A percentile compares a stretch with the other conserved stretches of the same genome.
Evolutionary conservation across 495 filamentous ascomycete genomes (phyloP).

Genomic region (Neurospora sp.): DNA sequence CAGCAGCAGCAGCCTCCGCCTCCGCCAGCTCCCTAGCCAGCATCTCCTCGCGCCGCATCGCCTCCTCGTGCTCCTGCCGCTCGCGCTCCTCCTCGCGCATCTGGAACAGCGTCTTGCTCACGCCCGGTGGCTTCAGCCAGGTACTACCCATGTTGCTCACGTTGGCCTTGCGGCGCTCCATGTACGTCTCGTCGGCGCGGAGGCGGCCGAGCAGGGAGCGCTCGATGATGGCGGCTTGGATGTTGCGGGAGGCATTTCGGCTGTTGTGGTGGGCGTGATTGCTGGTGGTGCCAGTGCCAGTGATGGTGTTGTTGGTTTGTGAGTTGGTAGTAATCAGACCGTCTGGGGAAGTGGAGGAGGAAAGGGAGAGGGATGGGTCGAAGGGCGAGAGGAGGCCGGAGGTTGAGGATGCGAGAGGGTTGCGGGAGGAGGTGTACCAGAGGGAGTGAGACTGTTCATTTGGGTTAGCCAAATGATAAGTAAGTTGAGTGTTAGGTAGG

Average conservation of each 20-base stretch:
- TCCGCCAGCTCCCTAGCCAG: conserved; percentile 54
- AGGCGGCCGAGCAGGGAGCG: conserved; percentile 50
- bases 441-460: conserved; percentile 52
- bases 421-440: conserved; percentile 54
- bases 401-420: conserved; percentile 21
- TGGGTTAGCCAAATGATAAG: conserved; percentile 2
- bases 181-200: conserved; percentile 54
- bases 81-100: conserved; percentile 71
- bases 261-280: conserved; percentile 4
- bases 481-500: conserved; percentile 8
- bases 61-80: conserved; percentile 66
- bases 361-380: conserved; percentile 14
- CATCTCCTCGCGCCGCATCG: conserved; percentile 59
- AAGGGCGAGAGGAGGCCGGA: conserved; percentile 8
- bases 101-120: conserved; percentile 65
- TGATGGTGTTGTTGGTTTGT: conserved; percentile 11
- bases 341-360: neutral
- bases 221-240: conserved; percentile 23
- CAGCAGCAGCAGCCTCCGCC: conserved; percentile 37
- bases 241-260: conserved; percentile 3
- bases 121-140: conserved; percentile 72
- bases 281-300: neutral
- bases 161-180: conserved; percentile 58
- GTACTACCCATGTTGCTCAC: conserved; percentile 64
- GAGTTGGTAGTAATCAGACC: conserved; percentile 14